These are phyloP conservation scores for Aureobasidium sp. DNA, from an alignment of 2,329 filamentous ascomycete genomes.

Conservation along the genomic window DNA sequence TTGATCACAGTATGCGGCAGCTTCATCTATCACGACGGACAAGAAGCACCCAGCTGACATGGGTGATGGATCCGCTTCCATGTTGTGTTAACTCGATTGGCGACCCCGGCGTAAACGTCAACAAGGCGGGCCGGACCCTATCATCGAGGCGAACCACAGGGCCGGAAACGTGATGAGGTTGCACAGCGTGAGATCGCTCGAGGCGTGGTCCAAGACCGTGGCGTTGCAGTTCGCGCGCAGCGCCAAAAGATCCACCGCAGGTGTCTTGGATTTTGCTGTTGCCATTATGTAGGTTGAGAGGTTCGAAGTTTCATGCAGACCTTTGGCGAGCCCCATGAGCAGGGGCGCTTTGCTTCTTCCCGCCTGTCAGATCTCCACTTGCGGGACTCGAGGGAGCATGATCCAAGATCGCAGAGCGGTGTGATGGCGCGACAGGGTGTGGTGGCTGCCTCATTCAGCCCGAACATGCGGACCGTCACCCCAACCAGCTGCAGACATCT, in stretches of 20 bases:
- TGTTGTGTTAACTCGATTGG: neutral
- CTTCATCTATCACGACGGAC: neutral
- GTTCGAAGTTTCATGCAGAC: neutral
- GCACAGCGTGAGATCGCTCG: neutral
- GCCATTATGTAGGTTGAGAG: neutral
- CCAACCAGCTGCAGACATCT: neutral
- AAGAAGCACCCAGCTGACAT: neutral
- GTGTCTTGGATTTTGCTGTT: neutral
- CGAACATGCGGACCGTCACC: neutral
- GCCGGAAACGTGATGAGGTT: neutral
- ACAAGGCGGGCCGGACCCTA: conserved; percentile 10
- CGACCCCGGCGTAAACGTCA: neutral
- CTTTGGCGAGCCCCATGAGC: neutral
- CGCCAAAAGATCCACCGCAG: neutral
- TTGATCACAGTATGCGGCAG: neutral
- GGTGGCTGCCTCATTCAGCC: neutral
- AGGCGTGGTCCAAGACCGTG: neutral
- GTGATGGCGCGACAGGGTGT: neutral
- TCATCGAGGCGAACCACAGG: neutral
- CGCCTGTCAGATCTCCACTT: conserved; percentile 3
- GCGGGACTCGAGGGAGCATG: neutral
- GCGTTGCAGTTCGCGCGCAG: neutral
- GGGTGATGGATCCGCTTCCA: too few relatives aligned
- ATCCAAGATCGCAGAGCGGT: conserved; percentile 1
- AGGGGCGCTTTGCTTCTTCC: neutral